Base-by-base conservation (phyloP, 2,329 filamentous ascomycete genomes). In the Mollisia scopiformis region DNA sequence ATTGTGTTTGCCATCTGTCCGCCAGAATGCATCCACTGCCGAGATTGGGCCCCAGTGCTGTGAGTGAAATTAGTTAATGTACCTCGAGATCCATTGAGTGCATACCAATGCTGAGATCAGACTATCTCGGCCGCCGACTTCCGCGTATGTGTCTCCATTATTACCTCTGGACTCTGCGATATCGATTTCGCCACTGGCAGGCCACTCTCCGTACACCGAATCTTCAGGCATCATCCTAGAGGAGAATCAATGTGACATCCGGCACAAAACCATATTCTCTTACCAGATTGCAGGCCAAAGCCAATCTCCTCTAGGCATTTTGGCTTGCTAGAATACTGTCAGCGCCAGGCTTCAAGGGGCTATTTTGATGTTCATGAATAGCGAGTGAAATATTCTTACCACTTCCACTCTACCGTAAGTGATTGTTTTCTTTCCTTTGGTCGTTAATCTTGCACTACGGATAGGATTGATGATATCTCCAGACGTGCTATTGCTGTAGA, bases 401-500 rank as follows among this genome's bases (percentile, higher is more conserved):
- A 95, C 90, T 73, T 94, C 90, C 54, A 94, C 82, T 46, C 90
- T 88, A 43, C 91, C 91, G 72, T 90, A 95, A 75, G 86, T 90
- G 79, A 94, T 90, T 14, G 77, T 82, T 6, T 85, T 85, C 23
- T 88, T 84, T 46, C 84, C 84, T 70, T 84, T 88, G 57, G 89
- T 93, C 76, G 87, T 88, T 76, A 95, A 85, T 61, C 91, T 88
- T 1, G 85, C 91, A 1, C 91, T 93, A 68, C 85, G 87, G 64
- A 89, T 85, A 0, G 91, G 91, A 35, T 90, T 90, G 39, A 94
- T 84, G 62, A 93, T 88, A 62, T 86, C 90, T 16, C 87, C 82
- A 74, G 93, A 93, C 57, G 89, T 92, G 53, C 81, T 87, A 76
- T 94, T 94, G 68, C 91, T 94, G 21, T 78, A 78, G 14, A 86